Percentiles rank a stretch among this genome's conserved stretches.
These are phyloP conservation scores for Starmerella sirachaensis DNA, from an alignment of 805 yeast genomes.

Conservation along the genomic window DNA sequence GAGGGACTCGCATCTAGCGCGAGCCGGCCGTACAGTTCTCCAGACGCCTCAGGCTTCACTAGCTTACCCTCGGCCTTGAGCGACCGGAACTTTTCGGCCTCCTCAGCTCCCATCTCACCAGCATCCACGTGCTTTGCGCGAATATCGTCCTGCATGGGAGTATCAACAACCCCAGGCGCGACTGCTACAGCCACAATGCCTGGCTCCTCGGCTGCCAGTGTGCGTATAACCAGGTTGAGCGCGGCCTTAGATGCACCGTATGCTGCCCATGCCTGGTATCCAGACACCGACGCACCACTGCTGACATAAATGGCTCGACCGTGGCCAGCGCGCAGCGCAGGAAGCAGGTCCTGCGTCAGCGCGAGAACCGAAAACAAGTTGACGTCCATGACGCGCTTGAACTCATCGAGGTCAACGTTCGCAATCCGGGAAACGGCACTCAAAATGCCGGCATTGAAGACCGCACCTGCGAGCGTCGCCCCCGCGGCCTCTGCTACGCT, in stretches of 20 bases:
- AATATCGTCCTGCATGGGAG: constrained; percentile 74
- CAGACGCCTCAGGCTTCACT: constrained; percentile 62
- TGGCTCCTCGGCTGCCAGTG: constrained; percentile 58
- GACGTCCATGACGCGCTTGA: constrained; percentile 59
- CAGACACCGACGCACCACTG: constrained; percentile 69
- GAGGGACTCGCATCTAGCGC: constrained; percentile 49
- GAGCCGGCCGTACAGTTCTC: constrained; percentile 51
- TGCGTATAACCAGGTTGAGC: constrained; percentile 57
- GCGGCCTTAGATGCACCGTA: constrained; percentile 92
- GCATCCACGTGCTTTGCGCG: constrained; percentile 46
- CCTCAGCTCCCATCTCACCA: constrained; percentile 46
- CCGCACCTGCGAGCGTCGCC: constrained; percentile 33
- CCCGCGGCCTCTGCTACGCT: constrained; percentile 26
- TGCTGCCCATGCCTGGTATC: constrained; percentile 72
- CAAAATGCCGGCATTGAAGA: constrained; percentile 65
- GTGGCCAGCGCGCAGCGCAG: constrained; percentile 41
- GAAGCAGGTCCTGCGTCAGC: constrained; percentile 36
- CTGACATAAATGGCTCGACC: constrained; percentile 73
- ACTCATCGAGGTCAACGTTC: constrained; percentile 36
- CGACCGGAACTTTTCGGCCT: constrained; percentile 50
- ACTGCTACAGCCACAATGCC: constrained; percentile 52
- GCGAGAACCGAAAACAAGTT: constrained; percentile 67
- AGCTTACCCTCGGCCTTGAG: constrained; percentile 48
- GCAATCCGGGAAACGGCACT: constrained; percentile 55
- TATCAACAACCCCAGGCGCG: constrained; percentile 93